Base-by-base conservation (phyloP, 495 filamentous ascomycete species). In the Trichocladium uniseriatum region DNA sequence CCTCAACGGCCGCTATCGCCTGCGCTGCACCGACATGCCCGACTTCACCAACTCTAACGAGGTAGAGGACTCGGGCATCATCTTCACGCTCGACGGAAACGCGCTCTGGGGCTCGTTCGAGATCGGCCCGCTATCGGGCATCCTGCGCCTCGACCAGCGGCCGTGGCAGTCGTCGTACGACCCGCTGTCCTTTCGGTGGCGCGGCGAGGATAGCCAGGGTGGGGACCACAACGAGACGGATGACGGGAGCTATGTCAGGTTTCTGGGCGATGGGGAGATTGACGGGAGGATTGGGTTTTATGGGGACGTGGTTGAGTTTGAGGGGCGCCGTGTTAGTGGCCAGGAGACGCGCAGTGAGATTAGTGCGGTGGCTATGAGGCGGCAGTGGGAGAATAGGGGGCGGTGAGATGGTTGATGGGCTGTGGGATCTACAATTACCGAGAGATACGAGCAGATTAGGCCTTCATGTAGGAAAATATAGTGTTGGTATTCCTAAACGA, bases 1-100 rank as follows among this genome's bases (percentile, higher is more conserved):
- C 13, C 57, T 77, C 5, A 74, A 71, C 54, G 72, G 74, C 19
- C 60, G 63, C 14, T 77, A 77, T 60, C 45, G 55, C 15, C 51
- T 77, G 20, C 42, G 24, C 38, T 66, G 57, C 35, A 52, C 31
- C 1, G 46, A 44, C 3, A 43, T 63, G 0, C 35, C 29, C 5
- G 40, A 41, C 1, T n/a, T n/a, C n/a, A n/a, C n/a, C n/a, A n/a
- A n/a, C n/a, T n/a, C n/a, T n/a, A n/a, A n/a, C n/a, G n/a, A n/a
- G n/a, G n/a, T n/a, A n/a, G 24, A 27, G 24, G 41, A 57, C 31
- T 48, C 57, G 19, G 13, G 15, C 14, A 49, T 70, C 1, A 54
- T 65, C 24, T 38, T 70, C 16, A 66, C 66, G 2, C 51, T 70
- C 0, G 60, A 59, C 45, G 62, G 67, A 10, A 51, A 43, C 44